These are phyloP conservation scores for Neurospora sp. DNA, from an alignment of 495 filamentous ascomycete genomes.

Conservation along the genomic window DNA sequence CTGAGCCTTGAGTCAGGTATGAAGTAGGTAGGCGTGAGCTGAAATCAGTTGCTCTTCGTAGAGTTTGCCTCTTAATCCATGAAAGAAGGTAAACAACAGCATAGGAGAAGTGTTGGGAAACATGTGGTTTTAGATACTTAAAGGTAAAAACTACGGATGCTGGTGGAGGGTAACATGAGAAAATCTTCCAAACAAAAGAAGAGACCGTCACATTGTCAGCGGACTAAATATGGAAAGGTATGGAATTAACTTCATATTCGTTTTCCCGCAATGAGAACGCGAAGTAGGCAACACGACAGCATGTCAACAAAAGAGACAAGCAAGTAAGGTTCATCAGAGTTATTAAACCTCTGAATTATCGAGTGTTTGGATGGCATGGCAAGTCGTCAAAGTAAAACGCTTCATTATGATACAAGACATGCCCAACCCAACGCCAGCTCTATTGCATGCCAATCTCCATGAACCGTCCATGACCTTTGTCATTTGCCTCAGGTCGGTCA, in stretches of 20 bases:
- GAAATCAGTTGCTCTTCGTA: too few species aligned
- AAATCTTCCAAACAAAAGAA: too few species aligned
- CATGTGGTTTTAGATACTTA: too few species aligned
- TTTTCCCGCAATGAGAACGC: too few species aligned
- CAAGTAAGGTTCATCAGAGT: background rate
- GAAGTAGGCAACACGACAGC: too few species aligned
- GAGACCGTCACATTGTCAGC: too few species aligned
- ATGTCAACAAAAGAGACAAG: background rate
- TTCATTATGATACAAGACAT: constrained; percentile 6
- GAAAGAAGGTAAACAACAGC: background rate
- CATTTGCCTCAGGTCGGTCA: background rate
- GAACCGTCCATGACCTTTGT: background rate
- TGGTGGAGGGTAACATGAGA: too few species aligned
- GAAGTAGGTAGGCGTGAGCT: too few species aligned
- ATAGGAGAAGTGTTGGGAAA: background rate
- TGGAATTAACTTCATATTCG: too few species aligned
- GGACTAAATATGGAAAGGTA: too few species aligned
- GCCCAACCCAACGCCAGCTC: background rate
- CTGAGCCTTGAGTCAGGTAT: too few species aligned
- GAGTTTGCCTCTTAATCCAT: background rate
- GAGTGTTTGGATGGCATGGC: background rate
- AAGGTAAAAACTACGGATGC: too few species aligned
- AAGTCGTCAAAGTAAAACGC: background rate
- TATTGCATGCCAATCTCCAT: constrained; percentile 10
- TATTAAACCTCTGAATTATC: background rate